Evolutionary conservation across 352 stramenopile genomes (phyloP).

Genomic region (Globisporangium megalacanthum): DNA sequence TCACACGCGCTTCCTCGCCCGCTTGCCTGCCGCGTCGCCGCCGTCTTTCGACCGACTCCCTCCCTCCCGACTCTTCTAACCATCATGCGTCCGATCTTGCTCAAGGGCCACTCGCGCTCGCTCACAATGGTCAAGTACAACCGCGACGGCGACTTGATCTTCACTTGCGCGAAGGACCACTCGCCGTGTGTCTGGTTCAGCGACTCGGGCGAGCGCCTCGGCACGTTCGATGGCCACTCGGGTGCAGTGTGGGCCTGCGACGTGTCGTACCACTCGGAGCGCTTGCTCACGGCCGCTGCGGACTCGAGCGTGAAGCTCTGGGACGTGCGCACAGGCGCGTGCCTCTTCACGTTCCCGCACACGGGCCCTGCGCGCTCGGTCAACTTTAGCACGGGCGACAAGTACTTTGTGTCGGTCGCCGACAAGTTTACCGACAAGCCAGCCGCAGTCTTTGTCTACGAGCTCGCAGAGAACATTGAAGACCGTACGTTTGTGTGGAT

Average conservation of each 20-base stretch:
- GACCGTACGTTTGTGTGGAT: conserved; percentile 39
- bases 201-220: conserved; percentile 93
- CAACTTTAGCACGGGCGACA: conserved; percentile 84
- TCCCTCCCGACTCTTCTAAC: neutral
- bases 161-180: conserved; percentile 96
- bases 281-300: conserved; percentile 94
- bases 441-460: conserved; percentile 75
- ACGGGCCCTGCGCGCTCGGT: conserved; percentile 78
- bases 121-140: conserved; percentile 99
- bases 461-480: conserved; percentile 55
- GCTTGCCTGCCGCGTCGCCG: neutral
- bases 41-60: neutral
- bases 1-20: neutral
- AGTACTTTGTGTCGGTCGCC: conserved; percentile 76
- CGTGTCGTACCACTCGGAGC: conserved; percentile 90
- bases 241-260: conserved; percentile 97
- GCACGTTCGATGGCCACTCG: conserved; percentile 96
- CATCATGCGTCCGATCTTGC: conserved; percentile 94
- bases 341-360: conserved; percentile 84
- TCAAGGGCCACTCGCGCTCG: conserved; percentile 98
- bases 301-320: conserved; percentile 92
- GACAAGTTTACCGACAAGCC: conserved; percentile 84
- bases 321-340: conserved; percentile 87
- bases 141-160: conserved; percentile 97
- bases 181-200: conserved; percentile 96